phyloP scores from a whole-genome alignment of 805 yeast genomes.

The Phaffomyces antillensis region DNA sequence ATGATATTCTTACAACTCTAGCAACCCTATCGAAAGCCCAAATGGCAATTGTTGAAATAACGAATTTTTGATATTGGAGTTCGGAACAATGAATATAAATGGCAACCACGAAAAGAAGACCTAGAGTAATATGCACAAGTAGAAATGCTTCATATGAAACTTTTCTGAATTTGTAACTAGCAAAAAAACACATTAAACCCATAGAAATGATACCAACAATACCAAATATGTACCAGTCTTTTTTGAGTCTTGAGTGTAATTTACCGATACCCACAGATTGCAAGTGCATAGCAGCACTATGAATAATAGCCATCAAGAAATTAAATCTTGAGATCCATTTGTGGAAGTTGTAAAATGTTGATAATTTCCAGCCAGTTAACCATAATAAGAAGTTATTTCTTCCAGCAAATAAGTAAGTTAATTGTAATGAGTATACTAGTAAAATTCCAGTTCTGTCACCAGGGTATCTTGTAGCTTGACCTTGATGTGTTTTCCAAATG shows the following conservation, averaged over 20 bases:
- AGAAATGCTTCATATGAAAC: slow-evolving; percentile 55
- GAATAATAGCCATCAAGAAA: slow-evolving; percentile 21
- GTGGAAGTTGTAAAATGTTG: slow-evolving; percentile 60
- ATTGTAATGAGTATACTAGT: slow-evolving; percentile 36
- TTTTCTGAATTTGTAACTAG: slow-evolving; percentile 41
- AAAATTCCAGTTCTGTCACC: slow-evolving; percentile 23
- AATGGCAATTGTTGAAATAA: slow-evolving; percentile 27
- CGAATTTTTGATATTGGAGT: slow-evolving; percentile 44
- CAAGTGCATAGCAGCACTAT: slow-evolving; percentile 16
- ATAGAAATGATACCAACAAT: slow-evolving; percentile 10
- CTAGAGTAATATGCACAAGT: slow-evolving; percentile 47
- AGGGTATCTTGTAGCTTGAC: slow-evolving; percentile 19
- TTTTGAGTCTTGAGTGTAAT: slow-evolving; percentile 6
- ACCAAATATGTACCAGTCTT: slow-evolving; percentile 18
- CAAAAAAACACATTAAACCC: slow-evolving; percentile 9
- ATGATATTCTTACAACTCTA: slow-evolving; percentile 26
- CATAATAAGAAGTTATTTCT: slow-evolving; percentile 61
- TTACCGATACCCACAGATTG: slow-evolving; percentile 16
- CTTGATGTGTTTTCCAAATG: slow-evolving; percentile 13
- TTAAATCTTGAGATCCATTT: slow-evolving; percentile 50
- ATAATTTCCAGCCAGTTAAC: slow-evolving; percentile 59
- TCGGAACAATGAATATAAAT: slow-evolving; percentile 51
- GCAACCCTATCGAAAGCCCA: slow-evolving; percentile 48
- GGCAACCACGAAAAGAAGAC: slow-evolving; percentile 42
- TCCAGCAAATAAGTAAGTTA: slow-evolving; percentile 56